These are phyloP conservation scores for Fusarium solani-melongenae DNA, from an alignment of 2,329 filamentous ascomycete species.

Conservation along the genomic window DNA sequence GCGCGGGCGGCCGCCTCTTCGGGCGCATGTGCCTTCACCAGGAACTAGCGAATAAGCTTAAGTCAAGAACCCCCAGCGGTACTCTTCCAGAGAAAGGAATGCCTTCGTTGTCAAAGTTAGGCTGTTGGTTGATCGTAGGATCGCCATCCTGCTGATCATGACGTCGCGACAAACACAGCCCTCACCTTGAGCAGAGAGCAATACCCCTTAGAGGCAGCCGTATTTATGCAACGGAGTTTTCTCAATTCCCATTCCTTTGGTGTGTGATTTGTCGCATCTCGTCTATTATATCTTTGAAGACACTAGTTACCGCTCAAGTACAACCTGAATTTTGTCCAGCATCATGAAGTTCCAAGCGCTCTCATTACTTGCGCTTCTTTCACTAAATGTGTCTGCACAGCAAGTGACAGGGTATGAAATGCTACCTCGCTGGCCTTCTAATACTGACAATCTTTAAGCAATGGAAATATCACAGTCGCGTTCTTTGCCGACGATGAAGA, in stretches of 20 bases:
- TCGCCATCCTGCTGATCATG: not conserved
- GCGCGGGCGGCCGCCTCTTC: not conserved
- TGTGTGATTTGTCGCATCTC: not conserved
- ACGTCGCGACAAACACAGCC: not conserved
- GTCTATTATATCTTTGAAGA: not conserved
- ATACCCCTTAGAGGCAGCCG: not conserved
- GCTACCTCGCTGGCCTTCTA: not conserved
- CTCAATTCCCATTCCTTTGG: not conserved
- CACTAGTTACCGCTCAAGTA: not conserved
- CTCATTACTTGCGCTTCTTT: not conserved
- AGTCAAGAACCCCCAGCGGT: not conserved
- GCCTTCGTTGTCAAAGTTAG: not conserved
- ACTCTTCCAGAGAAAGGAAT: not conserved
- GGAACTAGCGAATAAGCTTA: not conserved
- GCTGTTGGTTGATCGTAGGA: not conserved
- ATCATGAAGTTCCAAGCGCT: not conserved
- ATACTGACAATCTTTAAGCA: not conserved
- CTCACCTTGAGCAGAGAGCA: not conserved
- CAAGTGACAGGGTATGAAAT: not conserved
- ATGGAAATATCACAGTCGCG: conserved; percentile 24
- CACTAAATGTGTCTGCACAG: not conserved
- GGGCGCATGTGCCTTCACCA: not conserved
- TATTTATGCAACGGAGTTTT: not conserved
- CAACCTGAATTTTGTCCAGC: not conserved
- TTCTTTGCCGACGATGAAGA: conserved; percentile 16